Conservation (phyloP, 352 stramenopile genomes). For the Halophytophthora polymorphica region DNA sequence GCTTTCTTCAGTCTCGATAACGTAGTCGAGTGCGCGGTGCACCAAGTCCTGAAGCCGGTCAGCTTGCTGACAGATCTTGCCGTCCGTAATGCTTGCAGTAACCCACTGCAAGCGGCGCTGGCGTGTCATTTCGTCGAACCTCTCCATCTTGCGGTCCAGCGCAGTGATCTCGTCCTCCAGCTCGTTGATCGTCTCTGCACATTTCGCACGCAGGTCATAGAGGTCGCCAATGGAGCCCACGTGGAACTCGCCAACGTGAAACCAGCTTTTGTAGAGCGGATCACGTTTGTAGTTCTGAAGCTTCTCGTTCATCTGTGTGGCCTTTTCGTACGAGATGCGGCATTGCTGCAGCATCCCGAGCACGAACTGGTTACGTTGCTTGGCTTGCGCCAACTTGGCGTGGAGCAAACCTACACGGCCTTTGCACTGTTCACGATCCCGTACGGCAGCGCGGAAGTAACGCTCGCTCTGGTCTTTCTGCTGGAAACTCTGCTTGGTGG, state of each 20-base stretch:
- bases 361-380: conserved; percentile 15
- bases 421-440: conserved; percentile 18
- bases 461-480: conserved; percentile 4
- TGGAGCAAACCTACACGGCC: conserved; percentile 15
- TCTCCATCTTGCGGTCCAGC: conserved; percentile 8
- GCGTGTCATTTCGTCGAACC: conserved; percentile 8
- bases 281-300: conserved; percentile 39
- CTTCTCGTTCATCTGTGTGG: conserved; percentile 10
- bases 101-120: conserved; percentile 22
- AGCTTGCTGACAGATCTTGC: conserved; percentile 13
- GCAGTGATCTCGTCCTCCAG: conserved; percentile 21
- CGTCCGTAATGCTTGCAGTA: conserved; percentile 25
- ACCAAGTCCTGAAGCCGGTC: conserved; percentile 24
- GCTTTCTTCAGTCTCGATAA: conserved; percentile 17
- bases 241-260: conserved; percentile 27
- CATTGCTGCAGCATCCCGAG: conserved; percentile 19
- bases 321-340: conserved; percentile 25
- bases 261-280: conserved; percentile 34
- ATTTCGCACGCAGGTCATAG: conserved; percentile 24
- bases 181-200: conserved; percentile 17
- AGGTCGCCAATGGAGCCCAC: conserved; percentile 22
- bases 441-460: conserved; percentile 11
- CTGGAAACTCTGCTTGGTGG: conserved; percentile 1
- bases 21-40: conserved; percentile 19
- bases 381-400: conserved; percentile 13